A percentile compares a stretch with the other conserved stretches of the same genome.
Conservation (phyloP, 495 filamentous ascomycete genomes). For the Monascus purpureus region DNA sequence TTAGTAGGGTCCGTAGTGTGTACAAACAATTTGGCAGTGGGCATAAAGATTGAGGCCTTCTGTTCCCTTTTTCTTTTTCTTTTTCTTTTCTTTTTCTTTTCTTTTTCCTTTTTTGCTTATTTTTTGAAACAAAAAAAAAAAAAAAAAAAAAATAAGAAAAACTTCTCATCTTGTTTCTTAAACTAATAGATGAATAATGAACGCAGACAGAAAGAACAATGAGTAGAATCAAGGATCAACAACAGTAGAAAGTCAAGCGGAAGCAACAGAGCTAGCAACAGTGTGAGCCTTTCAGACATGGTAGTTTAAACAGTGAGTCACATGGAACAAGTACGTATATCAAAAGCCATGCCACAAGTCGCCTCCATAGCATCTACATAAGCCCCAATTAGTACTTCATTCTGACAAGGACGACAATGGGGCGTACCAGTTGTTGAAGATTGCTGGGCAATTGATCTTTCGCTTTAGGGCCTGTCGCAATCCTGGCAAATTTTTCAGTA, state of each 20-base stretch:
- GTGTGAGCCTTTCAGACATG: too few relatives aligned
- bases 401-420: not conserved
- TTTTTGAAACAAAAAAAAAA: too few relatives aligned
- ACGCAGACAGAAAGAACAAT: not conserved
- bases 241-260: not conserved
- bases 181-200: not conserved
- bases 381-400: not conserved
- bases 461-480: not conserved
- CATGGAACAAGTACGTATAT: not conserved
- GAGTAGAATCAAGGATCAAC: not conserved
- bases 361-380: not conserved
- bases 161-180: too few relatives aligned
- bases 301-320: not conserved
- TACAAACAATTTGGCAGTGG: not conserved
- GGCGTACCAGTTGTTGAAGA: not conserved
- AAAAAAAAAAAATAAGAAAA: too few relatives aligned
- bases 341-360: not conserved
- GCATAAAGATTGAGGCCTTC: not conserved
- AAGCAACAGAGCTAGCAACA: too few relatives aligned
- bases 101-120: too few relatives aligned
- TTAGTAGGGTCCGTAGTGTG: not conserved
- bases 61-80: not conserved
- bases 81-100: too few relatives aligned
- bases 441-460: not conserved
- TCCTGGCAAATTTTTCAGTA: too few relatives aligned